Conservation (phyloP, 1,284 basidiomycete species). For the Termitomyces sp. region DNA sequence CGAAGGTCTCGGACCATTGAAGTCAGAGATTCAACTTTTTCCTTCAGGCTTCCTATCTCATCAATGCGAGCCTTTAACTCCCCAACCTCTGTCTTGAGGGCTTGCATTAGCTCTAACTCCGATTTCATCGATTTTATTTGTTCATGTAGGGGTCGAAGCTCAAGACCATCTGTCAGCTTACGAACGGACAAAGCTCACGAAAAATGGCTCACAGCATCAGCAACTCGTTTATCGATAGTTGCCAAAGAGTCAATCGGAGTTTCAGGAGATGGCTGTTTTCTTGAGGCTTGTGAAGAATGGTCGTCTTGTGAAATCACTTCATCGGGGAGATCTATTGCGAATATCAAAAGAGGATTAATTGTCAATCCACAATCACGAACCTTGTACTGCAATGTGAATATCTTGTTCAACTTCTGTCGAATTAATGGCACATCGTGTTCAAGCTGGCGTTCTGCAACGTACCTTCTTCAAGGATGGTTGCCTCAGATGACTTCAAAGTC, state of each 20-base stretch:
- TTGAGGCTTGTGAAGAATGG: background rate
- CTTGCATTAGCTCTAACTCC: conserved; percentile 39
- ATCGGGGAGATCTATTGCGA: background rate
- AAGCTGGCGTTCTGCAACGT: background rate
- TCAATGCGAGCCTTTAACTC: conserved; percentile 31
- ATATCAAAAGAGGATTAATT: background rate
- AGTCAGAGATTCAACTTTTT: conserved; percentile 35
- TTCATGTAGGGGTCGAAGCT: conserved; percentile 53
- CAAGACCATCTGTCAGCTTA: conserved; percentile 5
- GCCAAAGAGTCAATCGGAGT: conserved; percentile 19
- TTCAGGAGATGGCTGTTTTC: conserved; percentile 2
- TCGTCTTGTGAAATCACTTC: background rate
- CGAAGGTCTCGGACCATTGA: conserved; percentile 38
- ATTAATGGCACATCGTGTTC: background rate
- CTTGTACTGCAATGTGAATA: conserved; percentile 12
- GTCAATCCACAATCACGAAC: conserved; percentile 1
- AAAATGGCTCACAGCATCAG: conserved; percentile 36
- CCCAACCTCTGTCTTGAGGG: conserved; percentile 34
- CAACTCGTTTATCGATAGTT: conserved; percentile 31
- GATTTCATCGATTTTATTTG: conserved; percentile 41
- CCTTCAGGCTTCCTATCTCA: conserved; percentile 31
- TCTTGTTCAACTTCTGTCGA: conserved; percentile 27
- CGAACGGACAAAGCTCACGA: conserved; percentile 3
- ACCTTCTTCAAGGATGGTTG: conserved; percentile 61
- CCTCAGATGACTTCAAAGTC: conserved; percentile 46